Evolutionary conservation across 2,329 filamentous ascomycete species (phyloP), one percentile per base, ranked within the genome.

Genomic region (Ceratocystis smalleyi): DNA sequence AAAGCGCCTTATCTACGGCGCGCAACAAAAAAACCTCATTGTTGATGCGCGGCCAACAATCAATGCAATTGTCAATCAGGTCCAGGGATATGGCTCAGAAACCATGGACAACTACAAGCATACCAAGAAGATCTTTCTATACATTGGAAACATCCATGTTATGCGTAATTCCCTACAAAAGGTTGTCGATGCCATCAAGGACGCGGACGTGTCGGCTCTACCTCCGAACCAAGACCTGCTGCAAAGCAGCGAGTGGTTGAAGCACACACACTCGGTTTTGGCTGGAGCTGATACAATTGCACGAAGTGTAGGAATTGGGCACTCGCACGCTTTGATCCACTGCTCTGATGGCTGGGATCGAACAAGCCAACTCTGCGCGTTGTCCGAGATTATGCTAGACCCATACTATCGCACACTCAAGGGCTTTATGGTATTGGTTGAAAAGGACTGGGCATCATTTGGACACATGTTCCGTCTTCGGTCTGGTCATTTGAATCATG

Each of bases 341-440:
- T 99, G 94, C 75, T 97, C 94, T 1, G 94, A 99, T 74, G 94
- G 94, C 3, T 99, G 94, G 94, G 94, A 99, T 75, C 87, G 94
- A 61, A 99, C 94, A 6, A 92, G 91, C 70, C 94, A 99, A 75
- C 81, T 99, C 62, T 95, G 91, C 70, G 91, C 91, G 3, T 76
- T 99, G 65, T 87, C 91, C 64, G 91, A 99, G 75, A 81, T 99
- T 47, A 92, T 96, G 78, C 81, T 99, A 7, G 94, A 99, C 71
- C 94, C 94, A 0, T 96, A 95, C 74, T 99, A 91, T 73, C 84
- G 94, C 62, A 97, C 94, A 0, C 78, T 99, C 61, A 88, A 96
- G 69, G 94, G 94, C 0, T 99, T 97, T 73, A 91, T 97, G 69
- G 85, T 95, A 1, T 77, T 99, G 5, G 82, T 99, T 1, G 94